Evolutionary conservation across 1,139 yeast genomes (phyloP), one percentile per base, ranked within the genome.

Genomic region (Pichia sp.): DNA sequence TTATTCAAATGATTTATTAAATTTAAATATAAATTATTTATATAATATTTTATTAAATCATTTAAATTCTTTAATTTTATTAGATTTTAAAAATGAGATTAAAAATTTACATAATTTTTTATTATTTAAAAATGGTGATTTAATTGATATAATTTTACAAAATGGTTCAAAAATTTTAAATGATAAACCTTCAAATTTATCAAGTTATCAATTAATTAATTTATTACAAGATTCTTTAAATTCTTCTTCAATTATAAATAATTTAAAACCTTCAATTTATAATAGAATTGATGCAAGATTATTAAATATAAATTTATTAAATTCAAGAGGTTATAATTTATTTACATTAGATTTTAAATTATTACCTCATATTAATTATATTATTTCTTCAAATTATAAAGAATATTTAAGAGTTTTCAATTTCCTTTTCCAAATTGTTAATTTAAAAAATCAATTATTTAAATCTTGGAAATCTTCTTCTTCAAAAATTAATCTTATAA

Each of bases 321-420:
- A 94, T 26, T 69, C 52, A 49, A 74, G 68, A 41, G 90, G 89
- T 0, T 92, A 97, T 97, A 96, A 90, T 59, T 89, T 86, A 4
- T 90, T 92, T 62, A 87, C 97, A 0, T 67, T 92, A 40, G 97
- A 89, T 58, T 92, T 86, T 60, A 72, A 80, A 42, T 68, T 87
- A 5, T 83, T 76, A 40, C 63, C 75, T 59, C 90, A 78, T 22
- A 70, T 83, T 23, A 62, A 67, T 33, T 51, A 66, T 11, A 60
- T 78, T 2, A 50, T 77, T 35, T 65, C 70, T 48, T 65, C 65
- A 39, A 61, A 77, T 4, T 68, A 71, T 35, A 71, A 70, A 40
- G 87, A 82, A 52, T 92, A 92, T 59, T 69, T 87, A 45, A 76
- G 86, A 55, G 76, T 90, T 55, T 92, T 92, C 66, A 87, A 89